Evolutionary conservation across 306 rosid species (phyloP), one percentile per base, ranked within the genome.

Genomic region (Cicer cuneatum): DNA sequence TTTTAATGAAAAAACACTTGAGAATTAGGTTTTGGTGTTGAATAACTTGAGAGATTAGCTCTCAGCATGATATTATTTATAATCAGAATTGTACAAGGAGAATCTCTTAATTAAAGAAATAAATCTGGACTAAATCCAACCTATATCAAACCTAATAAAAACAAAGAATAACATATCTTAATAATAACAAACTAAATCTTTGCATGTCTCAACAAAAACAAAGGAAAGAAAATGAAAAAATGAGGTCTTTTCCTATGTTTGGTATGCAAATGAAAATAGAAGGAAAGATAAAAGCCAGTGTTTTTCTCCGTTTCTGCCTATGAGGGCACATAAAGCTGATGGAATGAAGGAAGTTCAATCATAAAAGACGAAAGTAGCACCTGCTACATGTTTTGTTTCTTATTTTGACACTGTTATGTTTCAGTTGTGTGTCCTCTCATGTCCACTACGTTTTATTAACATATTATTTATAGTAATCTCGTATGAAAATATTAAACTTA

Each of bases 1-100:
- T 49, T 52, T 52, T 16, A 52, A 52, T 52, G 59, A 33, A 52
- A 52, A 52, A 52, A 14, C 56, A 49, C n/a, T n/a, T n/a, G n/a
- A n/a, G n/a, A n/a, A n/a, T n/a, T n/a, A n/a, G n/a, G n/a, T n/a
- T n/a, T n/a, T n/a, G n/a, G n/a, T n/a, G n/a, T n/a, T n/a, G n/a
- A n/a, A n/a, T n/a, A n/a, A n/a, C n/a, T n/a, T n/a, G n/a, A n/a
- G n/a, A n/a, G n/a, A n/a, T n/a, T n/a, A n/a, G n/a, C n/a, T n/a
- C n/a, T n/a, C n/a, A n/a, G n/a, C n/a, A n/a, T n/a, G n/a, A n/a
- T n/a, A n/a, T n/a, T n/a, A n/a, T n/a, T n/a, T n/a, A n/a, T n/a
- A n/a, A n/a, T n/a, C n/a, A n/a, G n/a, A n/a, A n/a, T n/a, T n/a
- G n/a, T n/a, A n/a, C n/a, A n/a, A n/a, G n/a, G n/a, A n/a, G n/a